Base-by-base conservation (phyloP, 2,329 filamentous ascomycete species). In the Pseudogymnoascus sp. region DNA sequence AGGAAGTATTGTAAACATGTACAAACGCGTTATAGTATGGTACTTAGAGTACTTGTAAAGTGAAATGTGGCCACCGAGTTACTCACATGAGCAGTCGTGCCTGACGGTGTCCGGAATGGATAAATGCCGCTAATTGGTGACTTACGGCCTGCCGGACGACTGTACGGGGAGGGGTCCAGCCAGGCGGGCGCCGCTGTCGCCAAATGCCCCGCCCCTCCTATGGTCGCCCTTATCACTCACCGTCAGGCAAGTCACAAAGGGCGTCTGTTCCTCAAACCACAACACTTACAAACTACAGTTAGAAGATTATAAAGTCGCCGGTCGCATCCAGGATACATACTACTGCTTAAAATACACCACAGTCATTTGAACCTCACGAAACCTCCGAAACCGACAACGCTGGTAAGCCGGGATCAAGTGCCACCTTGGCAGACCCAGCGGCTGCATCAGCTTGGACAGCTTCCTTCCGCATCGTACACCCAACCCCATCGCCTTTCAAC, bases 21-120 rank as follows among this genome's bases (percentile, higher is more conserved):
- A 17, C 29, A 33, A 33, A 55, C 29, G 3, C 29, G 9, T 3
- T 21, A 13, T 10, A 55, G 48, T 17, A 17, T 17, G 29, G 48
- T 55, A 35, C 27, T 10, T 12, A 10, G n/a, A 55, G 48, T 33
- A 55, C 48, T 55, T 35, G 48, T 55, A 35, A 35, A 55, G 7
- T 55, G 48, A 55, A 3, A 35, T 55, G 29, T 55, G 48, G 48
- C 48, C 48, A 55, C 48, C 27, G 29, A 55, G 48, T 55, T 55
- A 55, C 48, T 55, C 48, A 35, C 48, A 55, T 55, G 48, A 55
- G 48, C 48, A 55, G 48, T 33, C 13, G 48, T 55, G 48, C 48
- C 48, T 35, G 48, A 55, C 48, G 15, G 29, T 55, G 48, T 33
- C n/a, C 29, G 15, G 29, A 33, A 13, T 55, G 48, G 15, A 55